A percentile compares a stretch with the other conserved stretches of the same genome.
phyloP scores from a whole-genome alignment of 2,329 filamentous ascomycete species.

The Tolypocladium amazonense region DNA sequence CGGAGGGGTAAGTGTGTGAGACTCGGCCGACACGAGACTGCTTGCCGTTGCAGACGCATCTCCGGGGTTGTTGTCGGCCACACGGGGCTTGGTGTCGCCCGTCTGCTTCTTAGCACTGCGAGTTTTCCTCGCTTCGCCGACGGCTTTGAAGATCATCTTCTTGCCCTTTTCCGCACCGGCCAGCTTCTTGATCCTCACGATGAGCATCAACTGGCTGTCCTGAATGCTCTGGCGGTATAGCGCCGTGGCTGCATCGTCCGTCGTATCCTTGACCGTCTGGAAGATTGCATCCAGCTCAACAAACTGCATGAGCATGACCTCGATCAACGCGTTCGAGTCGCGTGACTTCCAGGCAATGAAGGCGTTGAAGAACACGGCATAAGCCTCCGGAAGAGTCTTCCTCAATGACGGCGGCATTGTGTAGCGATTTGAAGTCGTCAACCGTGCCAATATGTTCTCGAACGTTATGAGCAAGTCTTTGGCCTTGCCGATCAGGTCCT shows the following conservation, averaged over 20 bases:
- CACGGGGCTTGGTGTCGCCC: slow-evolving; percentile 61
- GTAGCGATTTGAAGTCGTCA: slow-evolving; percentile 56
- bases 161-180: slow-evolving; percentile 63
- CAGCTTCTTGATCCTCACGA: slow-evolving; percentile 70
- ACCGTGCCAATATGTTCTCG: slow-evolving; percentile 58
- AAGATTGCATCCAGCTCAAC: slow-evolving; percentile 76
- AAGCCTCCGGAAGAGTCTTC: slow-evolving; percentile 55
- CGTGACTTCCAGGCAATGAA: slow-evolving; percentile 79
- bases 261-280: slow-evolving; percentile 72
- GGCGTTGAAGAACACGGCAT: slow-evolving; percentile 65
- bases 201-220: slow-evolving; percentile 68
- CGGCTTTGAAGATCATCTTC: slow-evolving; percentile 62
- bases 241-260: slow-evolving; percentile 59
- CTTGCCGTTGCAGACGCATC: slow-evolving; percentile 26
- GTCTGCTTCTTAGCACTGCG: slow-evolving; percentile 54
- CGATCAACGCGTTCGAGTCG: slow-evolving; percentile 66
- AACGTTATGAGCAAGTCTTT: slow-evolving; percentile 70
- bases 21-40: slow-evolving; percentile 27
- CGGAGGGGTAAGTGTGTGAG: slow-evolving; percentile 43
- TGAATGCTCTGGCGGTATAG: slow-evolving; percentile 74
- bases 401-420: slow-evolving; percentile 52
- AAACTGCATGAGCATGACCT: slow-evolving; percentile 80
- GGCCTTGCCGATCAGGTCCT: slow-evolving; percentile 68
- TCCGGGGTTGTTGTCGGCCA: slow-evolving; percentile 36
- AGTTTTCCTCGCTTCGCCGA: slow-evolving; percentile 58